Conservation (phyloP, 768 basidiomycete species). For the Termitomyces sp. region DNA sequence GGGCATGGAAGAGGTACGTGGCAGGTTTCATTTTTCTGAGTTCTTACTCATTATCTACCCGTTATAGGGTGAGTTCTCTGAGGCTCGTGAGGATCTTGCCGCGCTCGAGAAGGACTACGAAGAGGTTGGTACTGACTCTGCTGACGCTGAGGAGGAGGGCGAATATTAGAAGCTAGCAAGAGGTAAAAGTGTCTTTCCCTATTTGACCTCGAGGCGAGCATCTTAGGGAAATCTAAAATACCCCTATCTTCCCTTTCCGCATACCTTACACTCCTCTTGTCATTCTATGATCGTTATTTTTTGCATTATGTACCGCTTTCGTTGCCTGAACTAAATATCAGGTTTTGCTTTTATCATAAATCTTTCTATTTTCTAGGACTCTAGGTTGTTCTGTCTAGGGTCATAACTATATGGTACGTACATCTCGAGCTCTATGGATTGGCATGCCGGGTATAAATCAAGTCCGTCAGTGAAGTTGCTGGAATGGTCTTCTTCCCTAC, state of each 20-base stretch:
- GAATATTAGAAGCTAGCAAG: slow-evolving; percentile 45
- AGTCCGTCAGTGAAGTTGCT: not conserved
- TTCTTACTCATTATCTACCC: not conserved
- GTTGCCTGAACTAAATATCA: slow-evolving; percentile 10
- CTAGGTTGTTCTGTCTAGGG: not conserved
- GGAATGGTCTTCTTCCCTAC: not conserved
- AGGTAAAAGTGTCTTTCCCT: slow-evolving; percentile 15
- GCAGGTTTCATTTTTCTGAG: not conserved
- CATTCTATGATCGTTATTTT: slow-evolving; percentile 11
- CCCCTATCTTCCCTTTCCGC: slow-evolving; percentile 16
- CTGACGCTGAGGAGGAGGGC: slow-evolving; percentile 65
- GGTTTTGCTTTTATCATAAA: slow-evolving; percentile 11
- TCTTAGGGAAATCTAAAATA: slow-evolving; percentile 19
- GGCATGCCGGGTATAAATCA: not conserved
- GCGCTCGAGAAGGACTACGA: slow-evolving; percentile 96
- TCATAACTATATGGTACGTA: not conserved
- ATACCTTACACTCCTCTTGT: slow-evolving; percentile 17
- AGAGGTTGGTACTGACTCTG: slow-evolving; percentile 81
- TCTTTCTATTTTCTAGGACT: slow-evolving; percentile 6
- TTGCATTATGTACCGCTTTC: slow-evolving; percentile 17
- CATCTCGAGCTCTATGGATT: not conserved
- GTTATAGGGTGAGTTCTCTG: slow-evolving; percentile 89
- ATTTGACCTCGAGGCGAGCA: slow-evolving; percentile 9
- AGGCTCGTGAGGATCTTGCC: slow-evolving; percentile 96
- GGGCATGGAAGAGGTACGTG: slow-evolving; percentile 92